Conservation (phyloP, 2,329 filamentous ascomycete genomes). For the Ceratocystis variospora region DNA sequence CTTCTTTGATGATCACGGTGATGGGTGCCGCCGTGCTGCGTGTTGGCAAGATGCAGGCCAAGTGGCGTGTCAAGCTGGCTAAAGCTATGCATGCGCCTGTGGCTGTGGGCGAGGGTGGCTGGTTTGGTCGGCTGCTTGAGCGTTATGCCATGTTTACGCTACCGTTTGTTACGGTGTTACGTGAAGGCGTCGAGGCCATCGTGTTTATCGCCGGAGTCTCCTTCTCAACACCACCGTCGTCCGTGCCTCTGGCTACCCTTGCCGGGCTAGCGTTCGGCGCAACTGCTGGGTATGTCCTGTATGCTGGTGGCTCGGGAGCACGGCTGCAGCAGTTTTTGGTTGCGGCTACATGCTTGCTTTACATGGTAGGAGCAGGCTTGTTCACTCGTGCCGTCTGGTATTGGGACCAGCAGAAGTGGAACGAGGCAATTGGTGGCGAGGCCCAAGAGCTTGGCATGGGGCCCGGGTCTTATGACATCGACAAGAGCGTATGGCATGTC, state of each 20-base stretch:
- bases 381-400: constrained; percentile 67
- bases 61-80: constrained; percentile 74
- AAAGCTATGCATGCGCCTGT: constrained; percentile 46
- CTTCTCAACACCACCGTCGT: constrained; percentile 56
- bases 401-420: constrained; percentile 58
- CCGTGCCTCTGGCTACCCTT: constrained; percentile 66
- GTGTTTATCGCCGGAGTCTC: constrained; percentile 77
- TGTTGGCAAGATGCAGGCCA: constrained; percentile 69
- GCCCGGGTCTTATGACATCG: constrained; percentile 66
- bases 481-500: constrained; percentile 67
- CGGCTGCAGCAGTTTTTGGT: constrained; percentile 62
- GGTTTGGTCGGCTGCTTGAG: constrained; percentile 51
- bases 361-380: constrained; percentile 69
- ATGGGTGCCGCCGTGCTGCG: constrained; percentile 71
- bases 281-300: constrained; percentile 58
- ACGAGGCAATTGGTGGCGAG: constrained; percentile 46
- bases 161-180: constrained; percentile 75
- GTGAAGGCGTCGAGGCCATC: constrained; percentile 75
- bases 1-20: constrained; percentile 64
- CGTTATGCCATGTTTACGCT: constrained; percentile 78
- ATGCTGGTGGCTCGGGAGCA: constrained; percentile 41
- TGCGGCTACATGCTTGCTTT: constrained; percentile 66
- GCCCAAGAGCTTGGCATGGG: constrained; percentile 40
- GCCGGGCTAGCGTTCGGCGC: constrained; percentile 54
- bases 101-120: constrained; percentile 35